These are phyloP conservation scores for Alternaria gansuensis DNA, from an alignment of 2,329 filamentous ascomycete genomes.

Conservation along the genomic window DNA sequence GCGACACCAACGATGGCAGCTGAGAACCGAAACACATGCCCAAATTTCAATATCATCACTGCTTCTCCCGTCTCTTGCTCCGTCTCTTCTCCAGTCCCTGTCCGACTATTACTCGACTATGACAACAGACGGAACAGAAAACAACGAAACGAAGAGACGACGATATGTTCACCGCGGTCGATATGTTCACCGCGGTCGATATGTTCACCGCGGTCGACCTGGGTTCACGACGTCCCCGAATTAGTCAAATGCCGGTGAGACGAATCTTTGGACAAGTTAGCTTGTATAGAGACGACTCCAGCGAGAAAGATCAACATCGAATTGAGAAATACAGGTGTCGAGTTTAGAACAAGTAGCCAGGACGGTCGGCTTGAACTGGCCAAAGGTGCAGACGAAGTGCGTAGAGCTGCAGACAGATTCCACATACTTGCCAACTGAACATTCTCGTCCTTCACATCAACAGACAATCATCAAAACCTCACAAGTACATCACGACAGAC, in stretches of 20 bases:
- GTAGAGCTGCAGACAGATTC: not conserved
- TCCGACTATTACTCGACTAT: not conserved
- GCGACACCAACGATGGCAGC: not conserved
- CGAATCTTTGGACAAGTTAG: not conserved
- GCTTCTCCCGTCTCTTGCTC: slow-evolving; percentile 50
- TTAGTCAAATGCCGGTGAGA: not conserved
- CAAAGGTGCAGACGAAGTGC: not conserved
- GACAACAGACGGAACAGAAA: not conserved
- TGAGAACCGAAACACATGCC: not conserved
- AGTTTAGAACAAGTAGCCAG: not conserved
- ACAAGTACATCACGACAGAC: accelerated
- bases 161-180: slow-evolving; percentile 2
- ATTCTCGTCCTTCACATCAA: no score
- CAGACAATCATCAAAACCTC: not conserved
- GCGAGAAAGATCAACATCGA: not conserved
- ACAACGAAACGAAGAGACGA: slow-evolving; percentile 1
- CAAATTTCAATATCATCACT: slow-evolving; percentile 47
- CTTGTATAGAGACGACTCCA: not conserved
- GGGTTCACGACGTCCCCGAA: not conserved
- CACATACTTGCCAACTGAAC: no score
- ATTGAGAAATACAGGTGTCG: not conserved
- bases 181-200: no score
- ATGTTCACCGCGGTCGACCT: not conserved
- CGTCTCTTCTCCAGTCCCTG: slow-evolving; percentile 41
- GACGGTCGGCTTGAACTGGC: not conserved